These are phyloP conservation scores for Albizia julibrissin DNA, from an alignment of 306 rosid genomes.

Conservation along the genomic window DNA sequence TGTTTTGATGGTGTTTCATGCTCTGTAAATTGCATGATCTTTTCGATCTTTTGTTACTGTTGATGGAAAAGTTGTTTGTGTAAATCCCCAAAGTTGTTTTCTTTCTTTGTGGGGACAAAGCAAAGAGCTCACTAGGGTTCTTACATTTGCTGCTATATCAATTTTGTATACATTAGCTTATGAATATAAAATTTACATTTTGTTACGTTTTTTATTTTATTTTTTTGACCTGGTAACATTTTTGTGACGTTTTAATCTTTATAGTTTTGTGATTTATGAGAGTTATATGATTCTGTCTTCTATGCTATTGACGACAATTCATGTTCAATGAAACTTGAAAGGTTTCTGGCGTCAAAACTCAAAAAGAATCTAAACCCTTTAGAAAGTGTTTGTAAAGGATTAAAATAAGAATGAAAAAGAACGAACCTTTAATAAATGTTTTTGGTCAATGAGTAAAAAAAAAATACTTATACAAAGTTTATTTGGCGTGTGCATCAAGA, in stretches of 20 bases:
- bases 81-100: neutral
- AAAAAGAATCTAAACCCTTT: neutral
- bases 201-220: too few relatives aligned
- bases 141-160: neutral
- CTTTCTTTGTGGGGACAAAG: neutral
- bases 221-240: too few relatives aligned
- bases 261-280: neutral
- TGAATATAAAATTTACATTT: neutral
- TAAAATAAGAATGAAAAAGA: neutral
- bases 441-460: neutral
- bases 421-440: neutral
- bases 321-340: neutral
- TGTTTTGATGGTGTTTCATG: neutral
- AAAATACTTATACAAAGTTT: neutral
- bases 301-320: neutral
- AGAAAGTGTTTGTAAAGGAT: neutral
- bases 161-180: too few relatives aligned
- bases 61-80: neutral
- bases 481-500: neutral
- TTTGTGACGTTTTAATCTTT: too few relatives aligned
- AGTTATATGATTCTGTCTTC: neutral
- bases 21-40: neutral
- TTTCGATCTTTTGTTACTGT: neutral
- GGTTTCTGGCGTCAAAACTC: neutral
- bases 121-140: neutral